These are phyloP conservation scores for Lichtheimia ramosa DNA, from an alignment of 371 early-diverging fungal species.

Conservation along the genomic window DNA sequence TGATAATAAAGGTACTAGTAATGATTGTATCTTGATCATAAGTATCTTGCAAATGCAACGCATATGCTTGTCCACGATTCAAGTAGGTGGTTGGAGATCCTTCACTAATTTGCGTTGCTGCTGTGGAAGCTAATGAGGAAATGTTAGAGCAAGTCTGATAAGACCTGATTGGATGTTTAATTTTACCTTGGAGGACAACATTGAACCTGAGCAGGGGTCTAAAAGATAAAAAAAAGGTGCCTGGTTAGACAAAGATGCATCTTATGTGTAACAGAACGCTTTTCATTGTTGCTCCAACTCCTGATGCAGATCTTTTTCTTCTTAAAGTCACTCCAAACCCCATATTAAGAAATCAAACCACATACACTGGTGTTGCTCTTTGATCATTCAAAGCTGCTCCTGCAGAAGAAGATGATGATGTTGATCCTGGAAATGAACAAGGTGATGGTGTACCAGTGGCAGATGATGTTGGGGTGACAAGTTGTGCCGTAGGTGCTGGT, in stretches of 20 bases:
- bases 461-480: conserved; percentile 11
- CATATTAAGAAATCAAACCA: background rate
- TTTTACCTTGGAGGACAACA: conserved; percentile 7
- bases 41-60: conserved; percentile 42
- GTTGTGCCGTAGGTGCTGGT: background rate
- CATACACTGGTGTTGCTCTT: conserved; percentile 5
- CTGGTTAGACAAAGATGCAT: background rate
- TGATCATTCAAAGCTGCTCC: background rate
- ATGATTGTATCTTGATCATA: conserved; percentile 44
- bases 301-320: too few relatives aligned
- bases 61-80: conserved; percentile 67
- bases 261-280: background rate
- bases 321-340: background rate
- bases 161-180: background rate
- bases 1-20: conserved; percentile 63
- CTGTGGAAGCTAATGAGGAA: conserved; percentile 33
- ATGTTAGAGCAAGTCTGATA: background rate
- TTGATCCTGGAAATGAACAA: conserved; percentile 11
- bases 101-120: conserved; percentile 31
- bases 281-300: conserved; percentile 2
- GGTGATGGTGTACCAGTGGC: conserved; percentile 10
- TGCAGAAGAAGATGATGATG: conserved; percentile 8
- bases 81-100: conserved; percentile 61
- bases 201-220: conserved; percentile 6
- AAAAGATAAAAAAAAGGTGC: background rate